Conservation (phyloP, 495 filamentous ascomycete genomes). For the Usnea hakonensis region DNA sequence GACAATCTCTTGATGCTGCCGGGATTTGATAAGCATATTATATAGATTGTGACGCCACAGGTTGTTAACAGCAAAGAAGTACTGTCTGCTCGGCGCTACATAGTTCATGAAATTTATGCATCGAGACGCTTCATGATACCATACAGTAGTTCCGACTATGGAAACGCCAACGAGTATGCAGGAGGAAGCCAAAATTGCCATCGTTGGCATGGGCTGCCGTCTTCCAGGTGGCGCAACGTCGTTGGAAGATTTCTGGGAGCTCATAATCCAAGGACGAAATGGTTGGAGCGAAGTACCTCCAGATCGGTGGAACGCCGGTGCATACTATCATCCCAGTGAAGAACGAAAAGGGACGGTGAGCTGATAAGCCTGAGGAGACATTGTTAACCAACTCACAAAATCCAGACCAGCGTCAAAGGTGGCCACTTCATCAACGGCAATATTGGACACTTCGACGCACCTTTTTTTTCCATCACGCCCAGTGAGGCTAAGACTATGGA, state of each 20-base stretch:
- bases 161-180: background rate
- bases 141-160: background rate
- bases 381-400: background rate
- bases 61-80: too few relatives aligned
- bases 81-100: too few relatives aligned
- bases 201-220: constrained; percentile 53
- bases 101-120: too few relatives aligned
- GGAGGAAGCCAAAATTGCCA: constrained; percentile 33
- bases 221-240: constrained; percentile 46
- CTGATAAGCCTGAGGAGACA: too few relatives aligned
- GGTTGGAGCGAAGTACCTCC: constrained; percentile 41
- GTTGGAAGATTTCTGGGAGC: constrained; percentile 50
- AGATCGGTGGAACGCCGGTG: constrained; percentile 43
- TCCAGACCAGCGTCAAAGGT: constrained; percentile 24
- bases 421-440: constrained; percentile 39
- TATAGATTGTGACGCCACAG: too few relatives aligned
- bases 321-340: constrained; percentile 14
- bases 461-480: constrained; percentile 46
- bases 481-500: constrained; percentile 46
- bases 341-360: constrained; percentile 4
- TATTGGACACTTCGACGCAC: constrained; percentile 38
- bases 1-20: too few relatives aligned
- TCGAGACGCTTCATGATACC: too few relatives aligned
- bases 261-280: constrained; percentile 37
- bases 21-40: too few relatives aligned